Evolutionary conservation across 345 rosid genomes (phyloP), one percentile per base, ranked within the genome.

Genomic region (Bruguiera gymnorhiza): DNA sequence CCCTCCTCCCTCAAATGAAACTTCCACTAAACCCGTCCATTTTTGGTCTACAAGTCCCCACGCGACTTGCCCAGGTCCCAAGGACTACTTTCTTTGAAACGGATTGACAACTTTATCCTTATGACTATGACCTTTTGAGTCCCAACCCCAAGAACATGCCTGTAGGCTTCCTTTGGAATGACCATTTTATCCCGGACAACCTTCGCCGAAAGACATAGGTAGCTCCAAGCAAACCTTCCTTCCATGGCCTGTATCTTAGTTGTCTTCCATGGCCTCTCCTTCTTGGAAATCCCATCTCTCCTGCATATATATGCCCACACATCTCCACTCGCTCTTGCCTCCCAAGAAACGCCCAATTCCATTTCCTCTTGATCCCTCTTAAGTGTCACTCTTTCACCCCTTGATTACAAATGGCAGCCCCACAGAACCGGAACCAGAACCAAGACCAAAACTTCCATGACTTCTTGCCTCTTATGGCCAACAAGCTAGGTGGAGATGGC

Each of bases 401-500:
- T 43, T 29, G 7, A 7, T 31, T 37, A 56, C 8, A 29, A 26
- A 87, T 87, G 89, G 84, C 83, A 31, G 70, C 83, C 10, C 57
- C 73, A 18, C 78, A 63, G 54, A 81, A 2, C 62, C 80, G 79
- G 62, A 80, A 69, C 67, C 78, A 65, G 53, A 81, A 2, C 62
- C 80, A 80, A 64, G 77, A 69, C 66, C 68, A 55, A 29, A 63
- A 43, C 23, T 93, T 93, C 76, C 80, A 88, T 7, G 98, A 90
- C 75, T 78, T 62, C 79, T 78, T 93, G 67, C 98, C 98, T 1
- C 26, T 86, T 1, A 89, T 90, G 97, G 96, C 96, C 0, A 48
- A 84, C 60, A 90, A 90, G 71, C 87, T 93, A 5, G 96, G 98
- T 6, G 89, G 93, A 29, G 97, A 90, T 43, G 97, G 86, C 11